Percentiles rank a stretch among this genome's conserved stretches.
phyloP scores from a whole-genome alignment of 768 basidiomycete species.

The Naganishia onofrii region DNA sequence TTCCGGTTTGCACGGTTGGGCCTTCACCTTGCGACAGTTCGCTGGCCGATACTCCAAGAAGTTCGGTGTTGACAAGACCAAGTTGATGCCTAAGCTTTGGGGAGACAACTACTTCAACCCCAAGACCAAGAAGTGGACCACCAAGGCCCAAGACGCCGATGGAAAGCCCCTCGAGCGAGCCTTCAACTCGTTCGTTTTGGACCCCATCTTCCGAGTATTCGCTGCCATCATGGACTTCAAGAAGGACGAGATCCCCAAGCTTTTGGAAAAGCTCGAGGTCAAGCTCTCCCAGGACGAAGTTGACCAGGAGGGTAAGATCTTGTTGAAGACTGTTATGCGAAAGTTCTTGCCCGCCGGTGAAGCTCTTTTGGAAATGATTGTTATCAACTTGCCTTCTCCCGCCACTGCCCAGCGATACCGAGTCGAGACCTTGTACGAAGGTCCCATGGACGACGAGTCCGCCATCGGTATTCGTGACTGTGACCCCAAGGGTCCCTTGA shows the following conservation, averaged over 20 bases:
- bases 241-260: constrained; percentile 75
- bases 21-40: constrained; percentile 97
- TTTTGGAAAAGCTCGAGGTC: constrained; percentile 95
- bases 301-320: constrained; percentile 89
- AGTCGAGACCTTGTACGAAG: constrained; percentile 99
- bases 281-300: constrained; percentile 82
- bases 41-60: constrained; percentile 92
- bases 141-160: constrained; percentile 68
- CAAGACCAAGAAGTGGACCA: constrained; percentile 91
- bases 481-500: constrained; percentile 91
- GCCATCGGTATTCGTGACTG: constrained; percentile 98
- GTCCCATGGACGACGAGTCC: constrained; percentile 99
- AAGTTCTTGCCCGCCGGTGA: constrained; percentile 99
- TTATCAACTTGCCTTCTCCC: constrained; percentile 97
- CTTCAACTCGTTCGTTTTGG: constrained; percentile 94
- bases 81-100: constrained; percentile 98
- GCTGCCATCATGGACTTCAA: constrained; percentile 99
- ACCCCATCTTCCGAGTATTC: constrained; percentile 98
- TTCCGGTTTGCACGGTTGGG: constrained; percentile 99
- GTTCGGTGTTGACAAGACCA: constrained; percentile 97
- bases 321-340: constrained; percentile 97
- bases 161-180: constrained; percentile 95
- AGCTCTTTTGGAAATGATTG: constrained; percentile 98
- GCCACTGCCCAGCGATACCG: constrained; percentile 96
- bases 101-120: constrained; percentile 99